Base-by-base conservation (phyloP, 305 asterid species). In the Lippia alba region DNA sequence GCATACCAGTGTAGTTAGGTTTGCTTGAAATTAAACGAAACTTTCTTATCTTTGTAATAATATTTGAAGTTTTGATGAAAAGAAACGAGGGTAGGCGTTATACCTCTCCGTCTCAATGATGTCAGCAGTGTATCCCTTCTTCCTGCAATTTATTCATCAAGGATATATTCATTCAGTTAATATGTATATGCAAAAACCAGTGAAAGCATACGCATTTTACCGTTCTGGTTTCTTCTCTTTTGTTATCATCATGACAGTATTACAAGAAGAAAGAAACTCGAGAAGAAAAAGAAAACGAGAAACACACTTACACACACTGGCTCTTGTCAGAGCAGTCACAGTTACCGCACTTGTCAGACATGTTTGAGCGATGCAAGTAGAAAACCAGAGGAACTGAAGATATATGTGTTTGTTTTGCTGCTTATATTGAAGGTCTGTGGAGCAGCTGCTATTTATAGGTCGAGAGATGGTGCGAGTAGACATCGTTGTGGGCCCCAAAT, bases 291-390 rank as follows among this genome's bases (percentile, higher is more conserved):
- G 12, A 55, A 6, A 45, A 5, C 20, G 16, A 64, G 32, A 64
- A n/a, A 49, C 5, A 54, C 14, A 84, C 85, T 84, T 78, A 84
- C 94, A 58, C 69, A 73, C 87, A 86, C 69, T 83, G 90, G 73
- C 72, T 79, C 65, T 68, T 44, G 79, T 80, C 82, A 73, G 81
- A 60, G 67, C 87, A 86, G 81, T 76, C 76, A 76, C 87, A 86
- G 80, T 18, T 70, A 49, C 80, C 80, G 44, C 90, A 86, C 87
- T 55, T 78, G 88, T 76, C 79, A 50, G 88, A 76, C 94, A 82
- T 85, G 74, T 50, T 40, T 73, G 61, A 24, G 56, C 51, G 66
- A 57, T 6, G 33, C 4, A 14, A 8, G 66, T 16, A 57, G 65
- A 51, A 36, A 36, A 36, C 41, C 9, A 8, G 9, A 4, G 50